These are phyloP conservation scores for Herpetospermum pedunculosum DNA, from an alignment of 306 rosid genomes.

Conservation along the genomic window DNA sequence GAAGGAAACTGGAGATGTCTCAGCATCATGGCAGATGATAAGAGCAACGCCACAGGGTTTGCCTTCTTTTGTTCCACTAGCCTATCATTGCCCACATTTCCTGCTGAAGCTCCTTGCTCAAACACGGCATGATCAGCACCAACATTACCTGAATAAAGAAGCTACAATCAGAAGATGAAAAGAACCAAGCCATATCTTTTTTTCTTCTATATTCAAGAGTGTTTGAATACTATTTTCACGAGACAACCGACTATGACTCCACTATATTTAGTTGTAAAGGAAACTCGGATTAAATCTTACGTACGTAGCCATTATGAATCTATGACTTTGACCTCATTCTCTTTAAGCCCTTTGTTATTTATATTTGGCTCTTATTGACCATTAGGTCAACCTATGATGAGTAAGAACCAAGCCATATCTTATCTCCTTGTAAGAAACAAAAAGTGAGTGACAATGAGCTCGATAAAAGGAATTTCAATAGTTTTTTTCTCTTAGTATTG, in stretches of 20 bases:
- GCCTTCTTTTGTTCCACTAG: slow-evolving; percentile 53
- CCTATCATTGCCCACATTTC: slow-evolving; percentile 68
- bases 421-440: background rate
- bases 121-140: slow-evolving; percentile 86
- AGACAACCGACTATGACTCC: too few species aligned
- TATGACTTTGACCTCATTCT: too few species aligned
- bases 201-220: too few species aligned
- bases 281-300: background rate
- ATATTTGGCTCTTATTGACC: too few species aligned
- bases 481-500: background rate
- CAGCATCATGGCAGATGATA: slow-evolving; percentile 94
- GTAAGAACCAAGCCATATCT: background rate
- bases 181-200: too few species aligned
- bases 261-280: too few species aligned
- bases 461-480: background rate
- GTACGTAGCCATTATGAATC: too few species aligned
- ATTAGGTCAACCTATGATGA: too few species aligned
- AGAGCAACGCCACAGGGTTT: slow-evolving; percentile 86
- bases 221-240: too few species aligned
- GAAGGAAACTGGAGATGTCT: slow-evolving; percentile 92
- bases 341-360: too few species aligned
- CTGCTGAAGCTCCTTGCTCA: slow-evolving; percentile 99
- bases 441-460: background rate
- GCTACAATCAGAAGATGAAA: background rate
- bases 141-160: slow-evolving; percentile 59